These are phyloP conservation scores for Scheffersomyces ergatensis DNA, from an alignment of 805 yeast genomes.

Conservation along the genomic window DNA sequence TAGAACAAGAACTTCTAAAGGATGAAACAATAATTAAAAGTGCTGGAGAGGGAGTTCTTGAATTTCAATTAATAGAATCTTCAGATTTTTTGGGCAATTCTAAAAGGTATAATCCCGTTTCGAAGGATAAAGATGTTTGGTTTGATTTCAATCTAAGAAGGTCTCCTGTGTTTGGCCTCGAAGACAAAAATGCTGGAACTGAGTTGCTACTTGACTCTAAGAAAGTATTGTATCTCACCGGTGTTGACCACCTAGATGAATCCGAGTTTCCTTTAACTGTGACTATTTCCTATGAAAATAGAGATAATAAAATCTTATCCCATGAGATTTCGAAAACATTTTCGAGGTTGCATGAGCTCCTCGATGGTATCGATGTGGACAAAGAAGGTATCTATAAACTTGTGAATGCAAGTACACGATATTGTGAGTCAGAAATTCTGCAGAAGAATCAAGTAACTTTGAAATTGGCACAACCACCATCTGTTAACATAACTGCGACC, in stretches of 20 bases:
- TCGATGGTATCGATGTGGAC: conserved; percentile 34
- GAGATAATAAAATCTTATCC: conserved; percentile 7
- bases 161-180: conserved; percentile 21
- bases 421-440: conserved; percentile 65
- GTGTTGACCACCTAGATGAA: conserved; percentile 12
- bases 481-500: conserved; percentile 42
- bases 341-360: conserved; percentile 21
- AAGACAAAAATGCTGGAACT: conserved; percentile 2
- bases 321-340: conserved; percentile 19
- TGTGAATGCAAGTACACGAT: conserved; percentile 50
- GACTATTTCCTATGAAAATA: conserved; percentile 27
- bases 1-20: conserved; percentile 34
- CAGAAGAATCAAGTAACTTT: conserved; percentile 34
- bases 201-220: conserved; percentile 7
- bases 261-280: conserved; percentile 50
- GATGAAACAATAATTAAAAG: conserved; percentile 19
- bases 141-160: conserved; percentile 23
- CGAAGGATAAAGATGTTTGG: conserved; percentile 34
- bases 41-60: conserved; percentile 10
- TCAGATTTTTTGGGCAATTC: conserved; percentile 31
- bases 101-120: conserved; percentile 33
- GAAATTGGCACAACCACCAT: conserved; percentile 38
- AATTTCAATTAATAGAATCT: conserved; percentile 33
- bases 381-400: conserved; percentile 69
- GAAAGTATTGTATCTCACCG: conserved; percentile 7